A percentile compares a stretch with the other conserved stretches of the same genome.
These are phyloP conservation scores for Allium sativum DNA, from an alignment of 106 monocot genomes.

Conservation along the genomic window DNA sequence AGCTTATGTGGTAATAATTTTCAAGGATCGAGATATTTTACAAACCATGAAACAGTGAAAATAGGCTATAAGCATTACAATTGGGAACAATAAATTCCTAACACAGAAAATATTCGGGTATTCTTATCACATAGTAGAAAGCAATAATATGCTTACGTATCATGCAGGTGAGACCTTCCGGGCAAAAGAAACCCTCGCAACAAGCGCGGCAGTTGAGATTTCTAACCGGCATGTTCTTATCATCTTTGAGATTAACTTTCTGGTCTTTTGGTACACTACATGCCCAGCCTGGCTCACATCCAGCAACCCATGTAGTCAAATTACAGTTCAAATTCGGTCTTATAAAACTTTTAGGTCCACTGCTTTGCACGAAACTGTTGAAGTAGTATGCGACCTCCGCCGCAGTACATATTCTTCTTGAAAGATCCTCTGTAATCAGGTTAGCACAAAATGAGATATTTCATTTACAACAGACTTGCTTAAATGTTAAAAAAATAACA, in stretches of 20 bases:
- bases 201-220: constrained; percentile 31
- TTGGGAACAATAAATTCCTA: no score
- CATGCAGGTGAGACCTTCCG: constrained; percentile 73
- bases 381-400: constrained; percentile 42
- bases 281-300: constrained; percentile 79
- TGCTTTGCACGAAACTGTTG: constrained; percentile 18
- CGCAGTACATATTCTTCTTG: constrained; percentile 27
- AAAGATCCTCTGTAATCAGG: constrained; percentile 26
- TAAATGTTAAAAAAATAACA: no score
- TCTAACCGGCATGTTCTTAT: constrained; percentile 19
- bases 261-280: constrained; percentile 16
- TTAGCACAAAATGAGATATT: neutral
- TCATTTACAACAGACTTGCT: no score
- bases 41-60: no score
- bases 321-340: constrained; percentile 54
- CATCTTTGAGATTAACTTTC: constrained; percentile 12
- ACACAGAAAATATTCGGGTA: neutral
- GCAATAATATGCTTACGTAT: constrained; percentile 38
- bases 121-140: neutral
- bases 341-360: constrained; percentile 12
- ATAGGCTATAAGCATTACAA: no score
- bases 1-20: no score
- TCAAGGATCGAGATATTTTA: no score
- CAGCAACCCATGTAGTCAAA: constrained; percentile 42
- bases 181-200: constrained; percentile 68